Evolutionary conservation across 78 protist species (phyloP).

Genomic region (Diacronema lutheri): DNA sequence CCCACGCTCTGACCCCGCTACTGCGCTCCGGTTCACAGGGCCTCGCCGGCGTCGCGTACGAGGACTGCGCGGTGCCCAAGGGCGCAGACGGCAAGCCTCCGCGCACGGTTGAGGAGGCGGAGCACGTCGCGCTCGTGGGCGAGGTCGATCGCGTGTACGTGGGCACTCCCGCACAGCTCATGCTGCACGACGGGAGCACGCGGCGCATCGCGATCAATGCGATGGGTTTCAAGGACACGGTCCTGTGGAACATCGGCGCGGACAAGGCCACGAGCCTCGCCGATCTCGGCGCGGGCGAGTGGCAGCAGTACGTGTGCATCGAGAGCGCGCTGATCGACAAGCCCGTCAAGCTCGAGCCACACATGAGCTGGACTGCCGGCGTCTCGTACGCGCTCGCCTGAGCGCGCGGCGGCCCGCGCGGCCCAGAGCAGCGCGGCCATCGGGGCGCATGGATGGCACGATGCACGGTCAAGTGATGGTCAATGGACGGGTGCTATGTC

Average conservation of each 20-base stretch:
- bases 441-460: no score
- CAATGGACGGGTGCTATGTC: no score
- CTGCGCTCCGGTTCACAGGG: no score
- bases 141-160: slow-evolving; percentile 18
- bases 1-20: no score
- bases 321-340: neutral
- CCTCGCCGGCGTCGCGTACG: neutral
- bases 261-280: neutral
- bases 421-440: no score
- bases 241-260: slow-evolving; percentile 5
- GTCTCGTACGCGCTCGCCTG: no score
- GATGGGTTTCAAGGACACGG: neutral
- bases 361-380: no score
- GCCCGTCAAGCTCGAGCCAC: neutral
- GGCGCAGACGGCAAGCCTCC: neutral
- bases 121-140: neutral
- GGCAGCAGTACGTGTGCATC: neutral
- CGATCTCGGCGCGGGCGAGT: neutral
- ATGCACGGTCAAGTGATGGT: no score
- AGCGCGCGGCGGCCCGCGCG: no score
- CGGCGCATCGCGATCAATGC: neutral
- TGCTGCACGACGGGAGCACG: neutral
- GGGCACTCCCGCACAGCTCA: neutral
- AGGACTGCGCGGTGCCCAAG: neutral
- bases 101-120: neutral